Base-by-base conservation (phyloP, 345 rosid species). In the Tarenaya hassleriana region DNA sequence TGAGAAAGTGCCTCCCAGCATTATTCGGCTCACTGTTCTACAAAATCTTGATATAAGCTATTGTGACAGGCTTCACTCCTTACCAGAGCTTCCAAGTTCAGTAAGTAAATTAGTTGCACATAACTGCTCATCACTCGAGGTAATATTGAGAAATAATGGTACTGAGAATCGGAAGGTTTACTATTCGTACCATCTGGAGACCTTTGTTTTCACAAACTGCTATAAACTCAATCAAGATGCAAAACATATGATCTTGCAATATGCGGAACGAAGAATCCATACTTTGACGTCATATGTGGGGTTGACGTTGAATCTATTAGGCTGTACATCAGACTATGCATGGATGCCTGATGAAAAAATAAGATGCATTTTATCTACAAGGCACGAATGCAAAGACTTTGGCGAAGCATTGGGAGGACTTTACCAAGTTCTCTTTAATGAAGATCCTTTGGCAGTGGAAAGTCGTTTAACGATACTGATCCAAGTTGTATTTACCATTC, bases 201-300 rank as follows among this genome's bases (percentile, higher is more conserved):
- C 8, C 62, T 57, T 71, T 57, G 50, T 63, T 37, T 72, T 67
- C 41, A 63, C 55, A 43, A 63, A 67, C 13, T 72, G 72, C 58
- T 7, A 58, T 55, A 72, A 67, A 41, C 49, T 72, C 41, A 54
- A 50, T 27, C 62, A 43, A 55, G 66, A 62, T 2, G 58, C 55
- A 21, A 46, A 29, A 45, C 46, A 54, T 34, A 38, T 39, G 10
- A 60, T 67, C 0, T 37, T 41, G 17, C 60, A 32, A 19, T 42
- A 49, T 54, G 58, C 59, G 29, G 29, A 24, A 24, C 29, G 5
- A 5, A 24, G 29, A 24, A 24, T 24, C 29, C 29, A 24, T 5
- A 5, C 29, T 24, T 2, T 24, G 29, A 24, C 29, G 5, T 24
- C 29, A 24, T 5, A 24, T 24, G 29, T 24, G 29, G 29, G 29